A percentile compares a stretch with the other conserved stretches of the same genome.
phyloP scores from a whole-genome alignment of 2,329 filamentous ascomycete genomes.

The Alternaria infectoria region DNA sequence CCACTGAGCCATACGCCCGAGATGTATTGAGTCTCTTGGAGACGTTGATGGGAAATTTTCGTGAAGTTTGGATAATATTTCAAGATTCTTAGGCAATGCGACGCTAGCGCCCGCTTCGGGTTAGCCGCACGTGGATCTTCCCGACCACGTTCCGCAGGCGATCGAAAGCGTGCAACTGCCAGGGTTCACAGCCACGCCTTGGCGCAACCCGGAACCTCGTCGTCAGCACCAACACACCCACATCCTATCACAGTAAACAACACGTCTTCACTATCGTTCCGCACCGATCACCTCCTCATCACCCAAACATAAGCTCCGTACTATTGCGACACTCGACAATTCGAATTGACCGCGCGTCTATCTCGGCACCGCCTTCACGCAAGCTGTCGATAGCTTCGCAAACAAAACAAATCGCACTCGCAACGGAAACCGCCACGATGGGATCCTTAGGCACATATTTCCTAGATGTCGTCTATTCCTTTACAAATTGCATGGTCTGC shows the following conservation, averaged over 20 bases:
- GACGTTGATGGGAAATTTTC: not conserved
- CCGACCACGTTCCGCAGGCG: not conserved
- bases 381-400: conserved; percentile 25
- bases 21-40: not conserved
- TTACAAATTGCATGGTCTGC: conserved; percentile 95
- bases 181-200: conserved; percentile 25
- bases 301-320: not conserved
- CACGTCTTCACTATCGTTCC: conserved; percentile 10
- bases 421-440: conserved; percentile 28
- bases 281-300: not conserved
- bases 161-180: not conserved
- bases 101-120: not conserved
- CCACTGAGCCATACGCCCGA: conserved; percentile 47
- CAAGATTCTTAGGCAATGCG: not conserved
- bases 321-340: not conserved
- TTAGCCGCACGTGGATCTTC: not conserved
- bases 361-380: conserved; percentile 18
- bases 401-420: conserved; percentile 9
- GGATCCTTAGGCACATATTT: conserved; percentile 64
- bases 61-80: not conserved
- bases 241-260: conserved; percentile 23
- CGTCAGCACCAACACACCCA: conserved; percentile 28
- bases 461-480: conserved; percentile 85
- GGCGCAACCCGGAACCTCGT: conserved; percentile 27
- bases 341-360: conserved; percentile 11